phyloP scores from a whole-genome alignment of 2,329 filamentous ascomycete species.

The Sporothrix globosa region DNA sequence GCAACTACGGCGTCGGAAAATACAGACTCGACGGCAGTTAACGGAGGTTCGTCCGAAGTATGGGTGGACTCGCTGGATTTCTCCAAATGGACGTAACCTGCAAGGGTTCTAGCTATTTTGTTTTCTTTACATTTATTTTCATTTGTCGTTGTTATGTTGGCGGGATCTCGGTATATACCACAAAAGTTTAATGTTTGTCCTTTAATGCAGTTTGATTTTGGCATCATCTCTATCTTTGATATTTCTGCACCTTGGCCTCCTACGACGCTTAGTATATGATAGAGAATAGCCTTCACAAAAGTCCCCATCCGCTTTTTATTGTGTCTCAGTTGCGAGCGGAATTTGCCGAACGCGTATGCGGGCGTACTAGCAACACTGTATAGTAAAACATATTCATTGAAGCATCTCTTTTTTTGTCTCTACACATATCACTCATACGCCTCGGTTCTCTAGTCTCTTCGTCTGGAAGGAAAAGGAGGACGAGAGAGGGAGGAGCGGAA shows the following conservation, averaged over 20 bases:
- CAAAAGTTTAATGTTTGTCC: conserved; percentile 42
- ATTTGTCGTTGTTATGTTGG: neutral
- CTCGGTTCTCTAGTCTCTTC: neutral
- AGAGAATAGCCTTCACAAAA: neutral
- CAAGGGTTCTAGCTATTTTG: neutral
- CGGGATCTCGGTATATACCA: conserved; percentile 43
- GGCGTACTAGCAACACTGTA: neutral
- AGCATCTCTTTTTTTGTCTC: too few species aligned
- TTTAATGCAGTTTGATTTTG: conserved; percentile 12
- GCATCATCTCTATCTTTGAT: neutral
- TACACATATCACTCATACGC: too few species aligned
- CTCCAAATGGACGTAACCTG: conserved; percentile 49
- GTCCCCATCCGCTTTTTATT: neutral
- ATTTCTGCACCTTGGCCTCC: conserved; percentile 2
- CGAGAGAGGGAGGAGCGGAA: neutral
- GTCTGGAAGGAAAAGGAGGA: neutral
- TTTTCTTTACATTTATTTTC: conserved; percentile 4
- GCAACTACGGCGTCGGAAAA: conserved; percentile 47
- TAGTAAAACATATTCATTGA: neutral
- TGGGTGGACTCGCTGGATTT: conserved; percentile 55
- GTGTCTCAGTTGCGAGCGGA: conserved; percentile 12
- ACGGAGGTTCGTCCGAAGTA: conserved; percentile 42
- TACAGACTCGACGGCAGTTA: conserved; percentile 51
- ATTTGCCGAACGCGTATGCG: neutral
- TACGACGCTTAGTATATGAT: neutral